Evolutionary conservation across 2,329 filamentous ascomycete genomes (phyloP), one percentile per base, ranked within the genome.

Genomic region (Fusarium luffae): DNA sequence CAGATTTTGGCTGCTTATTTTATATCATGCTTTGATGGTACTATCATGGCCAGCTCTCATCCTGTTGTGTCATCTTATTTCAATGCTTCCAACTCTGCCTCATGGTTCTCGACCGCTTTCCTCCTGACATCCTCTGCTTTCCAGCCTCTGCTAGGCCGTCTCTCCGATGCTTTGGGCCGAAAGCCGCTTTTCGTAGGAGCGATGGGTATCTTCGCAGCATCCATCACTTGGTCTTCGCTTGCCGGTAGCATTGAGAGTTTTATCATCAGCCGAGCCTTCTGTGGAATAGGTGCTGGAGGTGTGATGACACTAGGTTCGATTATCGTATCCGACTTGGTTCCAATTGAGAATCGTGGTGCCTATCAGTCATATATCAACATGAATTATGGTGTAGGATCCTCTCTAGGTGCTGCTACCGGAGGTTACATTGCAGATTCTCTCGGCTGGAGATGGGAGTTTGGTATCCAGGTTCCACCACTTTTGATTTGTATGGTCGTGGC

Each of bases 51-150:
- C 7, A 90, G 87, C 43, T 52, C 49, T 27, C 92, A 96, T 77
- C 92, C 92, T 0, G 91, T 93, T 60, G 93, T 95, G 66, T 94
- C 92, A 1, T 93, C 91, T 1, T 89, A 94, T 77, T 95, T 95
- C 78, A 82, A 89, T 65, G 87, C 91, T 50, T 92, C 92, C 32
- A 93, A 95, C 77, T 89, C 89, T 48, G 93, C 93, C 5, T 93
- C 92, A 3, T 96, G 93, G 93, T 84, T 95, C 7, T 93, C 92
- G 3, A 95, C 92, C 0, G 88, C 91, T 0, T 95, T 94, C 69
- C 80, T 95, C 37, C 84, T 96, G 40, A 93, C 92, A 0, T 92
- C 89, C 6, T 94, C 92, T 2, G 88, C 90, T 25, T 90, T 93
- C 60, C 90, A 94, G 78, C 92, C 93, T 1, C 81, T 95, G 2